A percentile compares a stretch with the other conserved stretches of the same genome.
phyloP scores from a whole-genome alignment of 179 eudicot species.

The Pouteria campechiana region DNA sequence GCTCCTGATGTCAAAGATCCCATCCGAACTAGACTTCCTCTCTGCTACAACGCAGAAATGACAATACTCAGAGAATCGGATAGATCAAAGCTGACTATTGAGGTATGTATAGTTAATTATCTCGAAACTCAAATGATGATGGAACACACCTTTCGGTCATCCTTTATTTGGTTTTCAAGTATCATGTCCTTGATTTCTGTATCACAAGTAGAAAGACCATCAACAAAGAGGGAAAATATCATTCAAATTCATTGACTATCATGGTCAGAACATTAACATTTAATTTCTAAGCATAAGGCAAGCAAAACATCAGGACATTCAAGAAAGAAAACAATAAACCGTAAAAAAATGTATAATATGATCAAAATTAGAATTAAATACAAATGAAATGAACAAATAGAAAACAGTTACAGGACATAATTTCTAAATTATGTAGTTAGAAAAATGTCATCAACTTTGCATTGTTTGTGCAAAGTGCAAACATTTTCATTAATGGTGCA shows the following conservation, averaged over 20 bases:
- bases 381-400: background rate
- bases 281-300: background rate
- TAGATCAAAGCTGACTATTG: background rate
- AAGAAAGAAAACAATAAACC: background rate
- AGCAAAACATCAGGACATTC: background rate
- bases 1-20: conserved; percentile 33
- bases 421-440: background rate
- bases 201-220: background rate
- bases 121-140: background rate
- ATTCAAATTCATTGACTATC: too few species aligned
- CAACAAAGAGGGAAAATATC: too few species aligned
- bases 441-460: background rate
- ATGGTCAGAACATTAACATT: background rate
- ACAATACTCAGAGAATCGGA: background rate
- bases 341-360: background rate
- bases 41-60: conserved; percentile 8
- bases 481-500: background rate
- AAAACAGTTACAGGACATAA: background rate
- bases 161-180: conserved; percentile 19
- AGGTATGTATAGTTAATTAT: background rate
- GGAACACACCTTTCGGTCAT: conserved; percentile 24
- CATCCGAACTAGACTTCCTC: conserved; percentile 26
- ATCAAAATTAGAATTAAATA: background rate
- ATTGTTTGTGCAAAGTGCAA: too few species aligned
- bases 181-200: conserved; percentile 21